Percentiles rank a stretch among this genome's conserved stretches.
Conservation (phyloP, 1,284 basidiomycete species). For the Malassezia furfur region DNA sequence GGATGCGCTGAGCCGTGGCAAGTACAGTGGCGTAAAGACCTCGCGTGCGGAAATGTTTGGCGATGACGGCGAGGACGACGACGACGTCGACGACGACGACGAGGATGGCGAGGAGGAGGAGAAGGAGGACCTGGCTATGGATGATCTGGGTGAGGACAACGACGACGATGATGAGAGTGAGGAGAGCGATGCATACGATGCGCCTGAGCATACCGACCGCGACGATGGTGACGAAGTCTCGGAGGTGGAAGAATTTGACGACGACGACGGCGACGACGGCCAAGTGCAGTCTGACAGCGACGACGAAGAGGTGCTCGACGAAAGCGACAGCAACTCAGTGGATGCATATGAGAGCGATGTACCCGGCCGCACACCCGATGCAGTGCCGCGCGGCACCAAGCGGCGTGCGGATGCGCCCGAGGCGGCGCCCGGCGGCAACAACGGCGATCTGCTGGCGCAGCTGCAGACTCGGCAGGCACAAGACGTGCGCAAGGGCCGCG, state of each 20-base stretch:
- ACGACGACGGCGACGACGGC: constrained; percentile 6
- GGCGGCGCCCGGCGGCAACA: constrained; percentile 7
- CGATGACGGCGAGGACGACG: constrained; percentile 16
- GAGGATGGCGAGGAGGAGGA: constrained; percentile 17
- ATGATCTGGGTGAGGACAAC: constrained; percentile 14
- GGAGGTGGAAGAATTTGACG: constrained; percentile 12
- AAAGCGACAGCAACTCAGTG: constrained; percentile 11
- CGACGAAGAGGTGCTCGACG: background rate
- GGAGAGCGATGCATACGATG: background rate
- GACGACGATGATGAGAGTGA: constrained; percentile 1
- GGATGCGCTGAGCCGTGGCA: constrained; percentile 20
- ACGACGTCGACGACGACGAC: constrained; percentile 7
- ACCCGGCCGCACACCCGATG: background rate
- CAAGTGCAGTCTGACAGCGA: background rate
- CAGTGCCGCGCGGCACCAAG: background rate
- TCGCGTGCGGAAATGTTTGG: constrained; percentile 31
- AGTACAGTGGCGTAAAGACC: constrained; percentile 29
- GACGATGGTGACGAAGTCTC: constrained; percentile 13
- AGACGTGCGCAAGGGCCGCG: constrained; percentile 35
- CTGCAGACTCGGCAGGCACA: constrained; percentile 25
- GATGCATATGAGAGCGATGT: constrained; percentile 20
- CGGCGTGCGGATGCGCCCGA: background rate
- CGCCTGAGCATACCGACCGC: constrained; percentile 9
- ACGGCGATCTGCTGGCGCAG: constrained; percentile 22
- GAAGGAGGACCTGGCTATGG: constrained; percentile 8